Base-by-base conservation (phyloP, 2,329 filamentous ascomycete genomes). In the Diaporthe aspalathi region DNA sequence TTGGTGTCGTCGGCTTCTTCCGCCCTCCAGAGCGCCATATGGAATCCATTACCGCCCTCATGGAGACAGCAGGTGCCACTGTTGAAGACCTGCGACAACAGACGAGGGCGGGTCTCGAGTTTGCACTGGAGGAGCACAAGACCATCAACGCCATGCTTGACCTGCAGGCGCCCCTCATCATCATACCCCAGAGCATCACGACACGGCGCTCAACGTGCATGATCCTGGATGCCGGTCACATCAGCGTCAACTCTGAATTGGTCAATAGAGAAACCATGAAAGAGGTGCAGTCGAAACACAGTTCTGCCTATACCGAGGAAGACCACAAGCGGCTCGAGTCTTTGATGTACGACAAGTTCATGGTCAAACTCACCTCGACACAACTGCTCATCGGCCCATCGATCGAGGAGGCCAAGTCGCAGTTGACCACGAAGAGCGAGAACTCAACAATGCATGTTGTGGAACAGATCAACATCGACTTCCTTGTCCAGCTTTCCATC, bases 331-430 rank as follows among this genome's bases (percentile, higher is more conserved):
- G 92, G 56, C 89, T 99, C 5, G 94, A 98, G 80, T 93, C 92
- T 20, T 86, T 97, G 76, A 97, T 99, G 93, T 99, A 99, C 79
- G 96, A 99, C 85, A 96, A 94, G 69, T 99, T 99, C 80, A 85
- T 94, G 52, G 89, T 99, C 76, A 97, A 97, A 78, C 86, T 99
- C 35, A 92, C 97, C 24, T 97, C 95, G 0, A 99, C 96, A 0
- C 96, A 99, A 81, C 91, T 99, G 22, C 87, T 99, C 54, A 97
- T 99, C 74, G 96, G 96, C 0, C 94, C 95, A 0, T 97, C 95
- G 0, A 94, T 99, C 60, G 92, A 97, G 68, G 93, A 94, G 74
- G 96, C 97, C 0, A 96, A 95, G 78, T 87, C 91, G 5, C 94
- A 98, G 76, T 86, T 99, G 4, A 87, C 88, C 16, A 86, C 90